Evolutionary conservation across 192 early-diverging fungal species (phyloP).

Genomic region (Backusella psychrophila): DNA sequence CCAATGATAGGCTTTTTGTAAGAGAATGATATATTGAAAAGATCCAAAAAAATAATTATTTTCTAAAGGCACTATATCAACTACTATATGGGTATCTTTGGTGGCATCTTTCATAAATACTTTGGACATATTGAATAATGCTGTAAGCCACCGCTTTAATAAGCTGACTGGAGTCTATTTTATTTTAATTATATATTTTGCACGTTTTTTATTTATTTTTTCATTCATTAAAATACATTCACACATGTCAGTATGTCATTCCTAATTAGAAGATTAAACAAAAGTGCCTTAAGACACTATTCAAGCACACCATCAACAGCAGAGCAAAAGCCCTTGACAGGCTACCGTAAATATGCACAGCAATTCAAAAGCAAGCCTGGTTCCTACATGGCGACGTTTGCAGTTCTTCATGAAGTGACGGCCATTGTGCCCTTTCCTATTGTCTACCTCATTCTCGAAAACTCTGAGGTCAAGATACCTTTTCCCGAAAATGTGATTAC

Average conservation of each 20-base stretch:
- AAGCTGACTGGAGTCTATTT: background rate
- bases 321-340: constrained; percentile 31
- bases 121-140: background rate
- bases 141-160: background rate
- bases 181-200: background rate
- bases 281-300: background rate
- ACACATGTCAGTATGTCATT: background rate
- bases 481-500: constrained; percentile 66
- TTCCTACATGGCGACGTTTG: constrained; percentile 71
- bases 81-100: background rate
- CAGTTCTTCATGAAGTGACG: constrained; percentile 85
- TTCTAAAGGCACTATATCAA: background rate
- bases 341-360: constrained; percentile 49
- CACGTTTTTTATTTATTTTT: background rate
- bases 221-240: background rate
- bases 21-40: too few species aligned
- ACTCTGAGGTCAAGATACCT: constrained; percentile 56
- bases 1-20: background rate
- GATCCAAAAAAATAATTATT: too few species aligned
- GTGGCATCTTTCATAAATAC: too few species aligned
- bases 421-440: constrained; percentile 77
- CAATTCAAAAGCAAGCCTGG: constrained; percentile 66
- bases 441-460: constrained; percentile 64
- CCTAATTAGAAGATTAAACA: background rate
- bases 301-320: background rate